These are phyloP conservation scores for Rhodofomes roseus DNA, from an alignment of 1,284 basidiomycete species.

Conservation along the genomic window DNA sequence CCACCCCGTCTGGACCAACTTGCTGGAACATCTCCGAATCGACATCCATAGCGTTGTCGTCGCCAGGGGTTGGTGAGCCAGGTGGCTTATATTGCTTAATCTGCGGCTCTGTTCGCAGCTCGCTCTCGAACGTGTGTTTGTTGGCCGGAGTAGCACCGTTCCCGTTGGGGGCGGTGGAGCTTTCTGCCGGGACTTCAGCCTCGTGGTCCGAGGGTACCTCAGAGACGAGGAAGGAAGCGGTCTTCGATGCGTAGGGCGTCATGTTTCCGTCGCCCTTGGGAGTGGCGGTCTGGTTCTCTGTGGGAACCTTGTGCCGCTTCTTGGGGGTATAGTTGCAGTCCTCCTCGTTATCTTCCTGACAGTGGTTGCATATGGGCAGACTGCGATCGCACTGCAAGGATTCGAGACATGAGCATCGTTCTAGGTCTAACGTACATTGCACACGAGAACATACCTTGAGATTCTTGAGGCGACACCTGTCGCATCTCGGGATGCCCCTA, in stretches of 20 bases:
- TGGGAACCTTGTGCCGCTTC: slow-evolving; percentile 53
- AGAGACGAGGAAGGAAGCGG: slow-evolving; percentile 48
- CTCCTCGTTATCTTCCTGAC: slow-evolving; percentile 43
- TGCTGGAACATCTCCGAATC: slow-evolving; percentile 24
- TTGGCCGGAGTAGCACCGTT: slow-evolving; percentile 15
- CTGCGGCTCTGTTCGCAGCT: slow-evolving; percentile 26
- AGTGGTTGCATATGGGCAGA: slow-evolving; percentile 67
- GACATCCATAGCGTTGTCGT: slow-evolving; percentile 21
- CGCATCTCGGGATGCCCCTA: slow-evolving; percentile 68
- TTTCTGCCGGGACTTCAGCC: slow-evolving; percentile 15
- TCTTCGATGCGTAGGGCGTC: slow-evolving; percentile 43
- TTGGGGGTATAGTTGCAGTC: slow-evolving; percentile 69
- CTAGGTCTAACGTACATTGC: background rate
- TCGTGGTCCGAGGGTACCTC: slow-evolving; percentile 28
- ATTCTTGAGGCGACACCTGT: slow-evolving; percentile 60
- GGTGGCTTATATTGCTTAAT: slow-evolving; percentile 28
- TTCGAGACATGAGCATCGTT: slow-evolving; percentile 5
- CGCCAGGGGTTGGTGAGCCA: slow-evolving; percentile 19
- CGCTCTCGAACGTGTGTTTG: slow-evolving; percentile 21
- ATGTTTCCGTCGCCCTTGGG: slow-evolving; percentile 28
- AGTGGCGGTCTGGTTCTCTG: slow-evolving; percentile 38
- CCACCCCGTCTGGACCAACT: slow-evolving; percentile 23
- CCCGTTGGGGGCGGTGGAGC: slow-evolving; percentile 1
- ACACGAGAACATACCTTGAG: slow-evolving; percentile 48
- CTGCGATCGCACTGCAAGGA: slow-evolving; percentile 57